phyloP scores from a whole-genome alignment of 768 basidiomycete species.

The Cyclocybe aegerita region DNA sequence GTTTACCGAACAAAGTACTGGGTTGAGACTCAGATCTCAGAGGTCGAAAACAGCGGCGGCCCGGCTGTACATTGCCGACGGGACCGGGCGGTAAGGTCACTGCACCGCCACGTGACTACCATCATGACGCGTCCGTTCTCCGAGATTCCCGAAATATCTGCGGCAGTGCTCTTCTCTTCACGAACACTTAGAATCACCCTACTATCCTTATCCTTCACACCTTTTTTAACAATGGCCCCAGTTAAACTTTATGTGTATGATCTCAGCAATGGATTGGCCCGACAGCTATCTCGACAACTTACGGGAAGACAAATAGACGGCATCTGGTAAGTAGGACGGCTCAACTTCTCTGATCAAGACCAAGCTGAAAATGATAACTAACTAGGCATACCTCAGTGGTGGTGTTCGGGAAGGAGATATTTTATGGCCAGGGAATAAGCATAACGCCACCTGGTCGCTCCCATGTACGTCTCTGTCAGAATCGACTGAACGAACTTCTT shows the following conservation, averaged over 20 bases:
- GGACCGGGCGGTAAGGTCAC: too few species aligned
- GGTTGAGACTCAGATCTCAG: too few species aligned
- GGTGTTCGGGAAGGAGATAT: slow-evolving; percentile 81
- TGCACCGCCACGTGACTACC: not conserved
- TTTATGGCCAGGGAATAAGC: slow-evolving; percentile 86
- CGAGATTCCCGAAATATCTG: too few species aligned
- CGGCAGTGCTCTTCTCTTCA: too few species aligned
- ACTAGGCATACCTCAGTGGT: slow-evolving; percentile 89
- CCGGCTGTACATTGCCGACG: too few species aligned
- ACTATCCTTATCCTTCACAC: not conserved
- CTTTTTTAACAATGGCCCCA: slow-evolving; percentile 27
- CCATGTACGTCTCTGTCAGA: slow-evolving; percentile 52
- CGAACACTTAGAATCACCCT: too few species aligned
- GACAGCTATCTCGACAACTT: slow-evolving; percentile 73
- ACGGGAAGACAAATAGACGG: slow-evolving; percentile 92
- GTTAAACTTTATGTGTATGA: slow-evolving; percentile 92
- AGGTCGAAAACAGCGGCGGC: too few species aligned
- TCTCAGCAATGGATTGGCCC: slow-evolving; percentile 84
- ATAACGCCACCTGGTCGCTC: slow-evolving; percentile 75
- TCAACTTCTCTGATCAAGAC: not conserved
- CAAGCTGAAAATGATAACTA: not conserved
- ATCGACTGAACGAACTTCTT: not conserved
- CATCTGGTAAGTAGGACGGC: slow-evolving; percentile 64
- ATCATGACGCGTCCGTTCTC: not conserved
- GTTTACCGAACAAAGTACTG: too few species aligned